Conservation (phyloP, 2,329 filamentous ascomycete species). For the Endothia cerciana region DNA sequence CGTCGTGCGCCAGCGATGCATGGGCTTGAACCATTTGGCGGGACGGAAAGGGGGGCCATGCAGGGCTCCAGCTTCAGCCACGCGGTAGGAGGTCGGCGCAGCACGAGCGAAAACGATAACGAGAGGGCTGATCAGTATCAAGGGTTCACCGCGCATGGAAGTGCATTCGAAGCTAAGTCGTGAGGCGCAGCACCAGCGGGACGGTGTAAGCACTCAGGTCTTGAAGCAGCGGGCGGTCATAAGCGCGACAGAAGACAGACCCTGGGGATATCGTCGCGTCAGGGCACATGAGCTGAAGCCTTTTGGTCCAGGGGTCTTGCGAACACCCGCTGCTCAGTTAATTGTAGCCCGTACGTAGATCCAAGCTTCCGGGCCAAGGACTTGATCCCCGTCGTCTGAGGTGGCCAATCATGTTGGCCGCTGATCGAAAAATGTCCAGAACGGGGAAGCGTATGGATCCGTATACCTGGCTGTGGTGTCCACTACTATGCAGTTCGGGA, state of each 20-base stretch:
- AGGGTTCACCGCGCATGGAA: neutral
- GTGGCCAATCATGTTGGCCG: neutral
- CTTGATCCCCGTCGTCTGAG: neutral
- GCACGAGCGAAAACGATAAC: neutral
- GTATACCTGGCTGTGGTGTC: too few species aligned
- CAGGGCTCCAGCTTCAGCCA: constrained; percentile 1
- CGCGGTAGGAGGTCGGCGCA: neutral
- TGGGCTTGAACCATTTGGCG: neutral
- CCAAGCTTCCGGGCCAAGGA: neutral
- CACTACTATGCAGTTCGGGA: too few species aligned
- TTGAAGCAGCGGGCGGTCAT: too few species aligned
- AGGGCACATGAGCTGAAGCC: too few species aligned
- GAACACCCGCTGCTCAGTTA: too few species aligned
- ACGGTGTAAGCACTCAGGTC: neutral
- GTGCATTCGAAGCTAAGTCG: neutral
- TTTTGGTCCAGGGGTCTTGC: too few species aligned
- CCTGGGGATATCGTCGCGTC: too few species aligned
- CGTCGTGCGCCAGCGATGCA: neutral
- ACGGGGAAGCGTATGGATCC: neutral
- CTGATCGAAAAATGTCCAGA: neutral
- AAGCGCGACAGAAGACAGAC: too few species aligned
- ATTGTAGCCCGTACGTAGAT: neutral
- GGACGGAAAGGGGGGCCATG: too few species aligned
- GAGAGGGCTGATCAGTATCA: neutral
- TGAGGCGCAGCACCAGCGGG: neutral